These are phyloP conservation scores for Candida berthetii DNA, from an alignment of 805 yeast species.

Conservation along the genomic window DNA sequence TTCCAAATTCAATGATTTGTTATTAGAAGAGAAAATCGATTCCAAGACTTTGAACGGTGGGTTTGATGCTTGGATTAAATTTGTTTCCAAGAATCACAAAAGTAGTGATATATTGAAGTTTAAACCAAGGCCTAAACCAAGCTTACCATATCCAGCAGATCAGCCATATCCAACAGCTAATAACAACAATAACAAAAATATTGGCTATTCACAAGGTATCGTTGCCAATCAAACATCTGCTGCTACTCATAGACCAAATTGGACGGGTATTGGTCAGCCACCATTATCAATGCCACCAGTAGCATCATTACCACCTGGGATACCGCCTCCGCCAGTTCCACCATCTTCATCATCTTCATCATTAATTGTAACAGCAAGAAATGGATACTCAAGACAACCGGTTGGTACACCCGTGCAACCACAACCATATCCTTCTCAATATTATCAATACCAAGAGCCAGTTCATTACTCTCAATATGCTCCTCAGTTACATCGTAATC, in stretches of 20 bases:
- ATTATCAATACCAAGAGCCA: conserved; percentile 1
- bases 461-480: conserved; percentile 1
- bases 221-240: conserved; percentile 4
- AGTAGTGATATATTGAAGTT: conserved; percentile 14
- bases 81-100: conserved; percentile 21
- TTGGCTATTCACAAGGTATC: conserved; percentile 20
- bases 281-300: neutral
- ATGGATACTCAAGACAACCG: too few relatives aligned
- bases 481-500: conserved; percentile 1
- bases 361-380: too few relatives aligned
- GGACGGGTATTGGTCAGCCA: neutral
- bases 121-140: conserved; percentile 18
- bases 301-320: too few relatives aligned
- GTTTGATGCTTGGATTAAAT: conserved; percentile 35
- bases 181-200: too few relatives aligned
- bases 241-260: too few relatives aligned
- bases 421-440: too few relatives aligned
- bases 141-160: conserved; percentile 22
- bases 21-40: conserved; percentile 7
- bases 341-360: neutral
- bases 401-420: too few relatives aligned
- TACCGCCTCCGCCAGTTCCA: neutral
- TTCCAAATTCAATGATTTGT: conserved; percentile 20
- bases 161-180: too few relatives aligned
- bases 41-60: conserved; percentile 35